Evolutionary conservation across 2,329 filamentous ascomycete genomes (phyloP).

Genomic region (Fusarium duplospermum): DNA sequence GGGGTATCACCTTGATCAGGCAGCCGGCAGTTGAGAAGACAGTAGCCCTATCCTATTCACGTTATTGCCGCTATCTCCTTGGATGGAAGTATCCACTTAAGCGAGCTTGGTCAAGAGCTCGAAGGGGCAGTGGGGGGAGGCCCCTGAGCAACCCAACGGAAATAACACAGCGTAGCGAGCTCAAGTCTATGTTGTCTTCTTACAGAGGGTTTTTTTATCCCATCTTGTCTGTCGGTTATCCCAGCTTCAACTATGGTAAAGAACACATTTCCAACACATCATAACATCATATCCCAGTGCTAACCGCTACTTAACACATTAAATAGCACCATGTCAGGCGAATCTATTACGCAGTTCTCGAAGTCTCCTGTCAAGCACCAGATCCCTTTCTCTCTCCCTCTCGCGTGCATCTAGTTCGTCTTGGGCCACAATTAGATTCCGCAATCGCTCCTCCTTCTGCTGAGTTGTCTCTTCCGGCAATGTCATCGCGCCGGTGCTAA

Average conservation of each 20-base stretch:
- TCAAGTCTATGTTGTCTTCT: neutral
- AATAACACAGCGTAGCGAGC: too few relatives aligned
- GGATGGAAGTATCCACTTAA: neutral
- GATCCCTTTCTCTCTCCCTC: neutral
- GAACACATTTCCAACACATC: too few relatives aligned
- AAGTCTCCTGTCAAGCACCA: neutral
- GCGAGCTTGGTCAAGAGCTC: too few relatives aligned
- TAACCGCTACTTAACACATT: neutral
- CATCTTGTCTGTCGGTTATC: too few relatives aligned
- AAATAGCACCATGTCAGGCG: slow-evolving; percentile 21
- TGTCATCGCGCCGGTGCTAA: neutral
- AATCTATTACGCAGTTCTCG: neutral
- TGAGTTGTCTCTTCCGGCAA: neutral
- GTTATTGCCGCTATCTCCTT: neutral
- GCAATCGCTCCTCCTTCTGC: neutral
- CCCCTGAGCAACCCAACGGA: too few relatives aligned
- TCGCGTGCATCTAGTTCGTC: neutral
- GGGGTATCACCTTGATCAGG: neutral
- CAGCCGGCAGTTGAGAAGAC: neutral
- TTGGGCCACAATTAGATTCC: neutral
- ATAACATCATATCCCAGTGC: too few relatives aligned
- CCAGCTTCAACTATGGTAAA: too few relatives aligned
- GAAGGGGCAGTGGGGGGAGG: too few relatives aligned
- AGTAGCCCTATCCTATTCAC: neutral
- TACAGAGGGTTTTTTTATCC: too few relatives aligned